phyloP scores from a whole-genome alignment of 805 yeast genomes.

The Saccharomycopsis olivae region DNA sequence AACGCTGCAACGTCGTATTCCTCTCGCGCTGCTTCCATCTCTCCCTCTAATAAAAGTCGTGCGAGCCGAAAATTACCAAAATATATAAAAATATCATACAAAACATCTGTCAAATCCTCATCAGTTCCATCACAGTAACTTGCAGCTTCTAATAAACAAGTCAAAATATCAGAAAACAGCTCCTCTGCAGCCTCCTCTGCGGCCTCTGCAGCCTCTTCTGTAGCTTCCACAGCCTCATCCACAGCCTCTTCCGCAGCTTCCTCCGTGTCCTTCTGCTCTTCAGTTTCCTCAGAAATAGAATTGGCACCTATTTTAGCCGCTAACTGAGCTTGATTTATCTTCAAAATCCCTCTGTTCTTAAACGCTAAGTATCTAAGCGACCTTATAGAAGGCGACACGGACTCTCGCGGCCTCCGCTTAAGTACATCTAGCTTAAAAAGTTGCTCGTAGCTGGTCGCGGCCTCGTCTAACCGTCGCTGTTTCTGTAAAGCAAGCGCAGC shows the following conservation, averaged over 20 bases:
- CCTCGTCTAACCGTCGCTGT: conserved; percentile 32
- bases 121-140: conserved; percentile 57
- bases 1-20: too few relatives aligned
- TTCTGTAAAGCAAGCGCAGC: conserved; percentile 57
- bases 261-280: background rate
- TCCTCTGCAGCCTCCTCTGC: conserved; percentile 23
- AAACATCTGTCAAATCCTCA: conserved; percentile 36
- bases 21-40: conserved; percentile 26
- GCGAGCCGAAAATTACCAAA: conserved; percentile 40
- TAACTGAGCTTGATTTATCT: conserved; percentile 27
- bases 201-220: conserved; percentile 23
- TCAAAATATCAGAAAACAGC: conserved; percentile 24
- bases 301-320: too few relatives aligned
- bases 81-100: conserved; percentile 41
- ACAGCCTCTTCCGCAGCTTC: background rate
- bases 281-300: too few relatives aligned
- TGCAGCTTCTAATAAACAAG: conserved; percentile 53
- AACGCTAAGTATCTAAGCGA: conserved; percentile 66
- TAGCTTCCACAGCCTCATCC: conserved; percentile 23
- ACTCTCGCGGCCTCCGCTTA: conserved; percentile 28
- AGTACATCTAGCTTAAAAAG: conserved; percentile 64
- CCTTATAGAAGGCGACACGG: conserved; percentile 55
- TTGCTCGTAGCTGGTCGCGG: conserved; percentile 46
- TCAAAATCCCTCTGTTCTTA: conserved; percentile 72
- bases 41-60: conserved; percentile 50